Percentiles rank a stretch among this genome's conserved stretches.
Evolutionary conservation across 1,139 yeast species (phyloP).

Genomic region (Kodamaea plutei): DNA sequence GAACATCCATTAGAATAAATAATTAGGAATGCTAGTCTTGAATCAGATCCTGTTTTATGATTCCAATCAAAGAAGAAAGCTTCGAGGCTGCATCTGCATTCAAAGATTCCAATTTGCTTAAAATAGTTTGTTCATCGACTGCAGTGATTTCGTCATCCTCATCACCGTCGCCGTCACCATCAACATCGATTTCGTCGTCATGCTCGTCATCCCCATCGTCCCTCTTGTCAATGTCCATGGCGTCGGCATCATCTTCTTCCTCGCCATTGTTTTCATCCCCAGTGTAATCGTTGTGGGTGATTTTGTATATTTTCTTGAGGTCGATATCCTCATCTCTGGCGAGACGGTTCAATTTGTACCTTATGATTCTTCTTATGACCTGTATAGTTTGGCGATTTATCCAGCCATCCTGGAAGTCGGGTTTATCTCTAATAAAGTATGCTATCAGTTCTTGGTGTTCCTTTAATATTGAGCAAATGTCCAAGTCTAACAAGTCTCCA

Average conservation of each 20-base stretch:
- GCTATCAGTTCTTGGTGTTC: constrained; percentile 26
- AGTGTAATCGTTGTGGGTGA: constrained; percentile 38
- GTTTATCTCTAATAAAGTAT: constrained; percentile 41
- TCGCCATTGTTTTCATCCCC: constrained; percentile 21
- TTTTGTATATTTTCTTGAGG: constrained; percentile 36
- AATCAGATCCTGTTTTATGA: constrained; percentile 41
- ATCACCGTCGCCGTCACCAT: constrained; percentile 13
- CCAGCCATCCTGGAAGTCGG: constrained; percentile 71
- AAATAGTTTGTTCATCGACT: constrained; percentile 22
- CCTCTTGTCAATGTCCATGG: constrained; percentile 18
- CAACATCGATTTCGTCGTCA: constrained; percentile 11
- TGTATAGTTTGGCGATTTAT: constrained; percentile 56
- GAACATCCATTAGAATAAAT: no score
- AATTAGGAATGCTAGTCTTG: no score
- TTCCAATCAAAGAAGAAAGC: constrained; percentile 39
- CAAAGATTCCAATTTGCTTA: constrained; percentile 32
- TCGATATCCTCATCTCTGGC: constrained; percentile 42
- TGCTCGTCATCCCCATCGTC: constrained; percentile 21
- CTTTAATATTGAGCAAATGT: constrained; percentile 47
- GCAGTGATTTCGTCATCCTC: constrained; percentile 12
- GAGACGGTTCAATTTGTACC: constrained; percentile 65
- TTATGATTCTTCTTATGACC: constrained; percentile 61
- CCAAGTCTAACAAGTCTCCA: constrained; percentile 74
- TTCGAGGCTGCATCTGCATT: constrained; percentile 36
- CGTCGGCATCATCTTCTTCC: constrained; percentile 19